Percentiles rank a stretch among this genome's conserved stretches.
phyloP scores from a whole-genome alignment of 2,329 filamentous ascomycete genomes.

The Raffaelea deltoideospora region DNA sequence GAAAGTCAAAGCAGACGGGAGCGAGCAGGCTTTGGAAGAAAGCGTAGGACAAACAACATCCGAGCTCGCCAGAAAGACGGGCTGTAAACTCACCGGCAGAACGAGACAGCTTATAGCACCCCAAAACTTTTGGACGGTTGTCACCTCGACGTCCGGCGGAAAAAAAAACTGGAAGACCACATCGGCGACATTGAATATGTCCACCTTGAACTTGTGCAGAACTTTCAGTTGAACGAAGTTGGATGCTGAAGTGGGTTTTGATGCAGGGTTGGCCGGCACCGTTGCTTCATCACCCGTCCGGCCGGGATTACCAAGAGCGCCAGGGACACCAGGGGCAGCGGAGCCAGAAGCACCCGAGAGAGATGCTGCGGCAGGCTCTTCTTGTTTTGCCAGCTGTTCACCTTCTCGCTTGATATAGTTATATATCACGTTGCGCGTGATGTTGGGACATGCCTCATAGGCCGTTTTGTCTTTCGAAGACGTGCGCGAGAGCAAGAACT shows the following conservation, averaged over 20 bases:
- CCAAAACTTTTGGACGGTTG: constrained; percentile 27
- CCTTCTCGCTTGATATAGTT: constrained; percentile 11
- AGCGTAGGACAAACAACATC: too few relatives aligned
- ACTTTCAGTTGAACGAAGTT: too few relatives aligned
- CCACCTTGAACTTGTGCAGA: constrained; percentile 20
- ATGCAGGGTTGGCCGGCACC: background rate
- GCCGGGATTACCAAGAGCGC: constrained; percentile 10
- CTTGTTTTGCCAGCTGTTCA: constrained; percentile 1
- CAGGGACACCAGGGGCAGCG: too few relatives aligned
- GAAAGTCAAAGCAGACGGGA: background rate
- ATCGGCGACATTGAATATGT: constrained; percentile 25
- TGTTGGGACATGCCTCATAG: constrained; percentile 8
- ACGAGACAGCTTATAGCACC: constrained; percentile 16
- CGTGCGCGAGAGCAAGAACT: constrained; percentile 5
- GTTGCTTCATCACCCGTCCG: constrained; percentile 6
- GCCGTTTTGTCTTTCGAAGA: constrained; percentile 7
- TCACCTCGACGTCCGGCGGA: constrained; percentile 18
- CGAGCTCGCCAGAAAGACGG: too few relatives aligned
- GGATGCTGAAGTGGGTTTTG: too few relatives aligned
- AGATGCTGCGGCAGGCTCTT: background rate
- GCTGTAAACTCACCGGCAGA: background rate
- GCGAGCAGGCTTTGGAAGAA: too few relatives aligned
- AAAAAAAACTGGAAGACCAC: constrained; percentile 26
- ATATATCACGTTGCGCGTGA: constrained; percentile 9
- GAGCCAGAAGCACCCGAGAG: too few relatives aligned